Conservation (phyloP, 1,284 basidiomycete genomes). For the Malassezia furfur region DNA sequence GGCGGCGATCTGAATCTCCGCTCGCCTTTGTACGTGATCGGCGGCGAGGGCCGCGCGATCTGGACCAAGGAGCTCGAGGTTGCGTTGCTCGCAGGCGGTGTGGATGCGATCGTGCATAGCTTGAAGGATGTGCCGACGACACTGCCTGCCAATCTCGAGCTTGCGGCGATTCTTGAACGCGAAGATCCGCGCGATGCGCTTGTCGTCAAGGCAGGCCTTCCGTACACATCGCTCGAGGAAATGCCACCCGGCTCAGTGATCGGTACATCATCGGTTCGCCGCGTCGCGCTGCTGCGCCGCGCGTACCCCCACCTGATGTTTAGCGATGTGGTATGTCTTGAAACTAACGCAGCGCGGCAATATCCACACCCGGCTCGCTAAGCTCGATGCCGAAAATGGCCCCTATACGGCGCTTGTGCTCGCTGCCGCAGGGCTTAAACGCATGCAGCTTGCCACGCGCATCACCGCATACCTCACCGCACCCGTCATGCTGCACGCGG, state of each 20-base stretch:
- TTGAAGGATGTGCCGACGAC: conserved; percentile 89
- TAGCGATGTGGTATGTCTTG: conserved; percentile 69
- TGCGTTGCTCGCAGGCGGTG: conserved; percentile 60
- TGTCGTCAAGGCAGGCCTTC: conserved; percentile 69
- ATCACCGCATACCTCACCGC: conserved; percentile 65
- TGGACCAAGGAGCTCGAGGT: conserved; percentile 95
- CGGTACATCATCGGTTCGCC: conserved; percentile 84
- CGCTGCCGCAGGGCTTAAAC: conserved; percentile 84
- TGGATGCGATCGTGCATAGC: conserved; percentile 88
- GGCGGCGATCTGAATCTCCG: conserved; percentile 83
- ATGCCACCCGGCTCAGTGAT: conserved; percentile 79
- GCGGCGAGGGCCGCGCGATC: conserved; percentile 60
- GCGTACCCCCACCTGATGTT: conserved; percentile 71
- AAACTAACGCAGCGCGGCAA: conserved; percentile 41
- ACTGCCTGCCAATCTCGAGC: conserved; percentile 71
- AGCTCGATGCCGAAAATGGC: conserved; percentile 76
- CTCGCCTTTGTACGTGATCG: conserved; percentile 54
- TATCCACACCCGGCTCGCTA: conserved; percentile 66
- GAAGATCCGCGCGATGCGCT: conserved; percentile 84
- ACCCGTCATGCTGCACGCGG: conserved; percentile 73
- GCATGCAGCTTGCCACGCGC: conserved; percentile 63
- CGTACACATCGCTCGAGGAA: conserved; percentile 66
- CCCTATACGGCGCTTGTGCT: conserved; percentile 83
- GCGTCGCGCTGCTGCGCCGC: conserved; percentile 80
- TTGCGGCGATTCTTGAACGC: conserved; percentile 74